Conservation (phyloP, 257 asterid species). For the Agastache rugosa region DNA sequence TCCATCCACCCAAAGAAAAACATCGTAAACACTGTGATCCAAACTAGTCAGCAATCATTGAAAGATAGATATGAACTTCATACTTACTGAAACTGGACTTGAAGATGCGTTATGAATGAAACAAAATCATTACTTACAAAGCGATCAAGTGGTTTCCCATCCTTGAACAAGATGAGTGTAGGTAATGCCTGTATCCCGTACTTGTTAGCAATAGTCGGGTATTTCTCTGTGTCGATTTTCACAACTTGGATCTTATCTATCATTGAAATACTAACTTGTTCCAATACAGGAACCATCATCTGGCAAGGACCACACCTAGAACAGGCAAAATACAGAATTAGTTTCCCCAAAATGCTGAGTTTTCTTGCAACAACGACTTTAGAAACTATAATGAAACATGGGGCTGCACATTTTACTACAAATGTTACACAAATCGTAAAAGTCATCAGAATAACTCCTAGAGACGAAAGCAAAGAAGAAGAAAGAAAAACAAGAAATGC, state of each 20-base stretch:
- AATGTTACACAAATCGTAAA: neutral
- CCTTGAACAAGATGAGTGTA: conserved; percentile 75
- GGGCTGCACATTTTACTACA: neutral
- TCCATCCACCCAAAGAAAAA: neutral
- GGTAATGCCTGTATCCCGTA: conserved; percentile 76
- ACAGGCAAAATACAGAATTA: conserved; percentile 20
- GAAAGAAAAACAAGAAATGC: neutral
- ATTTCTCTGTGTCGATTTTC: conserved; percentile 78
- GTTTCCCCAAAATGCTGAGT: neutral
- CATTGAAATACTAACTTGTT: conserved; percentile 62
- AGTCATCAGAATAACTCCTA: neutral
- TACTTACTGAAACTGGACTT: neutral
- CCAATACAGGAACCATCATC: conserved; percentile 72
- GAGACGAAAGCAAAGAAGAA: neutral
- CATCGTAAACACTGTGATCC: neutral
- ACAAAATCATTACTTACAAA: conserved; percentile 62
- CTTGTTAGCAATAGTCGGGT: conserved; percentile 67
- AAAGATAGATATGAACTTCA: neutral
- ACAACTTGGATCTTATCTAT: conserved; percentile 68
- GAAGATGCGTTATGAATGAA: neutral
- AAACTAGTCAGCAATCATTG: neutral
- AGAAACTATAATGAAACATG: neutral
- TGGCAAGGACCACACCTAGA: conserved; percentile 94
- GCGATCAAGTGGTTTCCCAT: conserved; percentile 72
- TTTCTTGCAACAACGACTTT: conserved; percentile 16